Conservation (phyloP, 495 filamentous ascomycete genomes). For the Podospora appendiculata region DNA sequence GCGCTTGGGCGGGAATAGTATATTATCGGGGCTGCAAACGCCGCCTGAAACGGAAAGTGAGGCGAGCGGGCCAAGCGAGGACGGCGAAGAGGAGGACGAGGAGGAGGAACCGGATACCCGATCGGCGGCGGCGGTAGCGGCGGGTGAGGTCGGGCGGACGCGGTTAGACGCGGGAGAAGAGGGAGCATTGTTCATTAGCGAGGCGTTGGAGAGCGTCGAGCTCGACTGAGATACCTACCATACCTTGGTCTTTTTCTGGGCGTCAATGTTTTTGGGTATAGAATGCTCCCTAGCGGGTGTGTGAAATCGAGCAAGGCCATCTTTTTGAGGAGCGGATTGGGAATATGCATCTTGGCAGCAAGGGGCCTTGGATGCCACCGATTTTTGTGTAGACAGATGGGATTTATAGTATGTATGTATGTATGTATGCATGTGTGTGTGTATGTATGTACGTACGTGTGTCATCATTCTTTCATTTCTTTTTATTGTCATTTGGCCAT, state of each 20-base stretch:
- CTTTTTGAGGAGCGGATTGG: too few relatives aligned
- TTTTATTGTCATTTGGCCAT: too few relatives aligned
- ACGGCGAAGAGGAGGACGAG: constrained; percentile 15
- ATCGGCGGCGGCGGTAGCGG: not conserved
- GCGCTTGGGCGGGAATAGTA: constrained; percentile 1
- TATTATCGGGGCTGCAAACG: constrained; percentile 25
- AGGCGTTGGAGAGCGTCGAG: constrained; percentile 37
- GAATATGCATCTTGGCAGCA: too few relatives aligned
- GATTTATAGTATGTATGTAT: too few relatives aligned
- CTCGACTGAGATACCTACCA: constrained; percentile 25
- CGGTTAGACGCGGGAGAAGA: constrained; percentile 2
- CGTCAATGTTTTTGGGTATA: too few relatives aligned
- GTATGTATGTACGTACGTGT: too few relatives aligned
- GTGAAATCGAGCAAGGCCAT: too few relatives aligned
- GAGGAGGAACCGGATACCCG: constrained; percentile 13
- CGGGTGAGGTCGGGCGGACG: not conserved
- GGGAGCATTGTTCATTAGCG: constrained; percentile 27
- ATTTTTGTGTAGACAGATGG: too few relatives aligned
- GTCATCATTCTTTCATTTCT: too few relatives aligned
- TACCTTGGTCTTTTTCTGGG: not conserved
- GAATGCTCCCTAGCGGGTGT: too few relatives aligned
- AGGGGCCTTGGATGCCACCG: too few relatives aligned
- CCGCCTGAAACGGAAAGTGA: constrained; percentile 41
- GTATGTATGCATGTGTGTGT: too few relatives aligned
- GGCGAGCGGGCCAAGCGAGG: constrained; percentile 24